Evolutionary conservation across 371 early-diverging fungal genomes (phyloP).

Genomic region (Mortierella sp.): DNA sequence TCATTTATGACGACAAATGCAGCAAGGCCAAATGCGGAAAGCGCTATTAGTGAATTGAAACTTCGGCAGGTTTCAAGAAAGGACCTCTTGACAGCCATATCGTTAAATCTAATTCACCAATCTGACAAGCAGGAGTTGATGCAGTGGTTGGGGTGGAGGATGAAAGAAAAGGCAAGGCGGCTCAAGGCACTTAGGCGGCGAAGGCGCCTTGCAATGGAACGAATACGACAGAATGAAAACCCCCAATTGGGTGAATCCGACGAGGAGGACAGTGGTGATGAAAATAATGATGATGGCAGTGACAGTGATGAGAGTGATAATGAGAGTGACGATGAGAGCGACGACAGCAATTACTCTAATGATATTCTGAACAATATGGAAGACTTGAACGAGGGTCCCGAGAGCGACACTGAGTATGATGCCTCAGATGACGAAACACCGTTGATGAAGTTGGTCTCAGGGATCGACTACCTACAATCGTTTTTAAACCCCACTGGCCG

Average conservation of each 20-base stretch:
- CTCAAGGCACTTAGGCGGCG: slow-evolving; percentile 7
- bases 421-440: slow-evolving; percentile 45
- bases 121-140: slow-evolving; percentile 37
- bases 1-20: neutral
- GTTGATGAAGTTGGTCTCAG: slow-evolving; percentile 35
- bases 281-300: slow-evolving; percentile 2
- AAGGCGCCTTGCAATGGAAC: neutral
- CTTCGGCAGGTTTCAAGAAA: slow-evolving; percentile 7
- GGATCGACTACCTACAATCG: slow-evolving; percentile 31
- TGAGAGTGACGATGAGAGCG: neutral
- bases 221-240: neutral
- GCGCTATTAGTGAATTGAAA: neutral
- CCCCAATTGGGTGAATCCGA: neutral
- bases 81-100: slow-evolving; percentile 8
- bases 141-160: slow-evolving; percentile 32
- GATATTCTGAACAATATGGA: neutral
- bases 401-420: slow-evolving; percentile 27
- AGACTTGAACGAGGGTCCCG: slow-evolving; percentile 1
- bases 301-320: neutral
- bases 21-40: neutral
- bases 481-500: neutral
- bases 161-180: slow-evolving; percentile 12
- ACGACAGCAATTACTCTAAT: neutral
- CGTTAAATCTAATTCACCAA: slow-evolving; percentile 18
- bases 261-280: slow-evolving; percentile 9